Conservation (phyloP, 2,329 filamentous ascomycete species). For the Botrytis hyacinthi region DNA sequence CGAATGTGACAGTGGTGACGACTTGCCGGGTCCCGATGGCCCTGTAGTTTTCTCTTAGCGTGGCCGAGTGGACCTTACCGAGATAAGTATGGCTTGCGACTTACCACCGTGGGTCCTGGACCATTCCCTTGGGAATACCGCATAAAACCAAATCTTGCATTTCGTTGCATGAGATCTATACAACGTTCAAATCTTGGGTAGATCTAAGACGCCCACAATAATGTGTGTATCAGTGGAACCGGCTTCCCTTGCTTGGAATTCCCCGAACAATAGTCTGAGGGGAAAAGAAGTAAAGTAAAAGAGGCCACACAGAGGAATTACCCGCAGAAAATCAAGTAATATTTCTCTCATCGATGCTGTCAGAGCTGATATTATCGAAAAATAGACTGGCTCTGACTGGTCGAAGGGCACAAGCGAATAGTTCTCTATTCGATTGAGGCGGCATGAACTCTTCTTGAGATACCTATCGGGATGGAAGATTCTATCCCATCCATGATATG, state of each 20-base stretch:
- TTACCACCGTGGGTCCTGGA: background rate
- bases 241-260: slow-evolving; percentile 17
- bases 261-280: slow-evolving; percentile 9
- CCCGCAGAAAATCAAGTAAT: slow-evolving; percentile 17
- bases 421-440: background rate
- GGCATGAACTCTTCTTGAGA: slow-evolving; percentile 11
- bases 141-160: slow-evolving; percentile 13
- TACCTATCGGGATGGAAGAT: slow-evolving; percentile 14
- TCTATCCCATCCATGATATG: slow-evolving; percentile 5
- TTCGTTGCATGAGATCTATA: slow-evolving; percentile 15
- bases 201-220: slow-evolving; percentile 18
- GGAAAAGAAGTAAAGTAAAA: slow-evolving; percentile 13
- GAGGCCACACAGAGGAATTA: slow-evolving; percentile 10
- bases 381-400: slow-evolving; percentile 20
- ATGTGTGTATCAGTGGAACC: slow-evolving; percentile 14
- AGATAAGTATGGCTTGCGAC: slow-evolving; percentile 13
- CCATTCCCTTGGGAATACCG: slow-evolving; percentile 8
- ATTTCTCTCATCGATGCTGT: background rate
- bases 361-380: slow-evolving; percentile 20
- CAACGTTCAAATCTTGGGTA: slow-evolving; percentile 3
- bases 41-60: slow-evolving; percentile 7
- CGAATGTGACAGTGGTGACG: slow-evolving; percentile 13
- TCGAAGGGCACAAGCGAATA: slow-evolving; percentile 13
- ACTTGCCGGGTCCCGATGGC: slow-evolving; percentile 11
- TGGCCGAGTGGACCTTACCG: slow-evolving; percentile 8